Evolutionary conservation across 805 yeast species (phyloP).

Genomic region (Hermanozyma aechmeae): DNA sequence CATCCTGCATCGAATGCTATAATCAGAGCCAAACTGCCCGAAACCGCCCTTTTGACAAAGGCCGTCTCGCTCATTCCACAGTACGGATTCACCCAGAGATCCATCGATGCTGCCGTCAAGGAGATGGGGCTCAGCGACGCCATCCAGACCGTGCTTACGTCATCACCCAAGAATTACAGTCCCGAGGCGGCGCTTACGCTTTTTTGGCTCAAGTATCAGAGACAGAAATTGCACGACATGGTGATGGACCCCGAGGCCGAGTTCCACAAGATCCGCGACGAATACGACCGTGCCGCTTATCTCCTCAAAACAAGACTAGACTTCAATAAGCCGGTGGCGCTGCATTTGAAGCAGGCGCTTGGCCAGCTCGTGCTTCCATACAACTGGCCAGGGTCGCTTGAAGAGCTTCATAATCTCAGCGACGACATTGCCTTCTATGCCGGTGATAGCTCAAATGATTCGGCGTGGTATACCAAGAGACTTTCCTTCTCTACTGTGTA

Average conservation of each 20-base stretch:
- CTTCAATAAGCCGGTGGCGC: conserved; percentile 40
- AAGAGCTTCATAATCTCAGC: conserved; percentile 63
- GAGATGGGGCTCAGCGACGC: conserved; percentile 44
- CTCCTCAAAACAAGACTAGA: conserved; percentile 41
- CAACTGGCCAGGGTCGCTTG: conserved; percentile 46
- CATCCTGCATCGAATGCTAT: conserved; percentile 28
- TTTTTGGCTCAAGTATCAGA: conserved; percentile 35
- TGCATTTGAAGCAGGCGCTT: conserved; percentile 40
- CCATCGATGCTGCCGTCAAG: conserved; percentile 42
- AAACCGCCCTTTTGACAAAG: conserved; percentile 29
- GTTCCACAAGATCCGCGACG: conserved; percentile 20
- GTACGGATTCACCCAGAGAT: conserved; percentile 40
- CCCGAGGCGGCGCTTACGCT: conserved; percentile 52
- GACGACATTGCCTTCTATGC: conserved; percentile 80
- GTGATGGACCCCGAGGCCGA: conserved; percentile 13
- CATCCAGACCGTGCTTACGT: conserved; percentile 31
- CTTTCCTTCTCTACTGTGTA: conserved; percentile 60
- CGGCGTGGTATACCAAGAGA: conserved; percentile 91
- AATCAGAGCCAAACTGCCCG: conserved; percentile 22
- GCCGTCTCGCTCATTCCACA: conserved; percentile 37
- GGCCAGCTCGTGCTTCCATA: conserved; percentile 58
- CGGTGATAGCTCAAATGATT: conserved; percentile 72
- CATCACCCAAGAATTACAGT: conserved; percentile 29
- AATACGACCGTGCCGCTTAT: conserved; percentile 34
- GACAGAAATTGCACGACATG: conserved; percentile 27